Percentiles rank a stretch among this genome's conserved stretches.
phyloP scores from a whole-genome alignment of 106 monocot genomes.

The Dendrobium officinale region DNA sequence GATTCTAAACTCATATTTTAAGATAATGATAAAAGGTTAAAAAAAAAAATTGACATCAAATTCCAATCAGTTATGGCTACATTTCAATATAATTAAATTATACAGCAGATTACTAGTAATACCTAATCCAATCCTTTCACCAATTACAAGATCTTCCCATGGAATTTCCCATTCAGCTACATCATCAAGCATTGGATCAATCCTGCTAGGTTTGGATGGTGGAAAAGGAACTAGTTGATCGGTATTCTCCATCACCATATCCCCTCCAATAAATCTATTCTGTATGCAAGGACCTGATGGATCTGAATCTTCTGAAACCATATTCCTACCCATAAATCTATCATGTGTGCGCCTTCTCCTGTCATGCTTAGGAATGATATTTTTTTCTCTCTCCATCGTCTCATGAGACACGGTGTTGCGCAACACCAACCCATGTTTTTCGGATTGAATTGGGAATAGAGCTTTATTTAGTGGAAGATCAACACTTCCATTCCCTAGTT shows the following conservation, averaged over 20 bases:
- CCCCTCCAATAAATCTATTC: constrained; percentile 38
- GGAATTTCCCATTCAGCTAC: constrained; percentile 88
- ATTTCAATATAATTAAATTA: not conserved
- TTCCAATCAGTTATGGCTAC: not conserved
- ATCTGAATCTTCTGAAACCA: constrained; percentile 8
- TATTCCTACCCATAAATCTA: constrained; percentile 10
- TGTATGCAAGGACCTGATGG: constrained; percentile 5
- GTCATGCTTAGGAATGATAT: constrained; percentile 25
- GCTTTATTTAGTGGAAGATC: constrained; percentile 18
- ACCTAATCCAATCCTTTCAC: constrained; percentile 99
- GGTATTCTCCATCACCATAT: constrained; percentile 19
- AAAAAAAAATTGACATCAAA: not conserved
- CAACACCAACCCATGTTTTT: constrained; percentile 11
- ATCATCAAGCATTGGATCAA: constrained; percentile 88
- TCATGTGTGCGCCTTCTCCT: constrained; percentile 21
- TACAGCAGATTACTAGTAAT: constrained; percentile 9
- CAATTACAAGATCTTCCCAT: constrained; percentile 94
- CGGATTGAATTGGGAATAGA: constrained; percentile 19
- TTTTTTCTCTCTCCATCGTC: constrained; percentile 19
- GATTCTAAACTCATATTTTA: not conserved
- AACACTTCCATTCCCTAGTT: constrained; percentile 5
- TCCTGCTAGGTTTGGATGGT: constrained; percentile 17
- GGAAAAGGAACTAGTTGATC: constrained; percentile 27
- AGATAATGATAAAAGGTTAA: not conserved
- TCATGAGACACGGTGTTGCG: constrained; percentile 13